A percentile compares a stretch with the other conserved stretches of the same genome.
These are phyloP conservation scores for Penicillium occitanis DNA, from an alignment of 2,329 filamentous ascomycete genomes.

Conservation along the genomic window DNA sequence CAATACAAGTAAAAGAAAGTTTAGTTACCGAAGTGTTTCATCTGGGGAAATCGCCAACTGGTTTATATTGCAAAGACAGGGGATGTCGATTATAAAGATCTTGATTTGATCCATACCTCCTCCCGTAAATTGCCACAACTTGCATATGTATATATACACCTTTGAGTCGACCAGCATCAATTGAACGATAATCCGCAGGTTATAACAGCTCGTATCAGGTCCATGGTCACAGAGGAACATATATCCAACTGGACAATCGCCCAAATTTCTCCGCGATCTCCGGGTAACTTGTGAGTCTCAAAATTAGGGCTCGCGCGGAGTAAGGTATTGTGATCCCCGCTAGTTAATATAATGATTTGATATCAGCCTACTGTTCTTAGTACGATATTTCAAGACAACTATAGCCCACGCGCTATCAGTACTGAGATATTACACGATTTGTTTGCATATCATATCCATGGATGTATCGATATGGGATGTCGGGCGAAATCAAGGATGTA, in stretches of 20 bases:
- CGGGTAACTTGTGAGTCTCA: neutral
- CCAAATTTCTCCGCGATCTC: neutral
- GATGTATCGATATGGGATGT: too few species aligned
- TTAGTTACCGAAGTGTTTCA: neutral
- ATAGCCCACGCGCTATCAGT: too few species aligned
- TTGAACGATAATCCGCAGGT: neutral
- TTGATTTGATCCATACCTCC: neutral
- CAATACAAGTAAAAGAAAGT: neutral
- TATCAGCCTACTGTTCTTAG: too few species aligned
- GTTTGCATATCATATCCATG: too few species aligned
- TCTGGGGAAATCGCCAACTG: neutral
- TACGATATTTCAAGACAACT: too few species aligned
- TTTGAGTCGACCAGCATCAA: neutral
- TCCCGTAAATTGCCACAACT: neutral
- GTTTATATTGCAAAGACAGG: neutral
- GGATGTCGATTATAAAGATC: neutral
- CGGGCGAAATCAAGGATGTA: too few species aligned
- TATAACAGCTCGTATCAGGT: neutral
- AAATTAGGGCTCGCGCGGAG: neutral
- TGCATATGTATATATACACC: neutral
- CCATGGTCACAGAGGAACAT: neutral
- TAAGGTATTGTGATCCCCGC: neutral
- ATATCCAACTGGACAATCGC: neutral
- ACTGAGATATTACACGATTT: too few species aligned
- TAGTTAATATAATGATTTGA: neutral